These are phyloP conservation scores for Penicillium sp. DNA, from an alignment of 2,329 filamentous ascomycete genomes.

Conservation along the genomic window DNA sequence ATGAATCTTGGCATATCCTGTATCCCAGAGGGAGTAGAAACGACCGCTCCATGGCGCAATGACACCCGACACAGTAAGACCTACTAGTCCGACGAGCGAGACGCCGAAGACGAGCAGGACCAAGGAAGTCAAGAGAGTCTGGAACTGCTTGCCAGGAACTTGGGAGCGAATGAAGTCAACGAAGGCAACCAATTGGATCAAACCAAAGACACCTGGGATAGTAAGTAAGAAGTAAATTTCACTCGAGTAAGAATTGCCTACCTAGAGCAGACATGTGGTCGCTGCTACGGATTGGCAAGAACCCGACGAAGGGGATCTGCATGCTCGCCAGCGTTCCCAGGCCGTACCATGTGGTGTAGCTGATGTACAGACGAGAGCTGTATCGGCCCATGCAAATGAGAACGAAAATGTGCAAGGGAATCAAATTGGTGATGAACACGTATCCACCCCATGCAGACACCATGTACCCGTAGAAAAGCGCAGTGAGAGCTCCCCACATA, in stretches of 20 bases:
- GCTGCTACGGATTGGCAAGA: constrained; percentile 91
- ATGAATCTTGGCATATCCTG: constrained; percentile 96
- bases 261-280: constrained; percentile 97
- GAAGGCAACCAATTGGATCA: constrained; percentile 89
- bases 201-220: constrained; percentile 77
- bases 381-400: constrained; percentile 96
- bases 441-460: constrained; percentile 99
- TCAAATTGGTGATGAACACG: constrained; percentile 97
- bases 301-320: constrained; percentile 98
- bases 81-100: constrained; percentile 70
- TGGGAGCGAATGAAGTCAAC: constrained; percentile 87
- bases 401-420: constrained; percentile 90
- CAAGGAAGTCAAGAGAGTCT: constrained; percentile 76
- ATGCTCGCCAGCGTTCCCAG: constrained; percentile 94
- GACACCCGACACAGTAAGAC: constrained; percentile 79
- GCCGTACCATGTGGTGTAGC: constrained; percentile 97
- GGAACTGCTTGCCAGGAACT: constrained; percentile 88
- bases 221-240: constrained; percentile 19
- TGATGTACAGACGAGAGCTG: constrained; percentile 88
- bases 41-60: constrained; percentile 97
- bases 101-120: constrained; percentile 71
- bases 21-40: constrained; percentile 99
- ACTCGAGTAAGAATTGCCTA: constrained; percentile 41
- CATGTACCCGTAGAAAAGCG: constrained; percentile 99
- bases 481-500: constrained; percentile 91